phyloP scores from a whole-genome alignment of 768 basidiomycete genomes.

The Candolleomyces eurysporus region DNA sequence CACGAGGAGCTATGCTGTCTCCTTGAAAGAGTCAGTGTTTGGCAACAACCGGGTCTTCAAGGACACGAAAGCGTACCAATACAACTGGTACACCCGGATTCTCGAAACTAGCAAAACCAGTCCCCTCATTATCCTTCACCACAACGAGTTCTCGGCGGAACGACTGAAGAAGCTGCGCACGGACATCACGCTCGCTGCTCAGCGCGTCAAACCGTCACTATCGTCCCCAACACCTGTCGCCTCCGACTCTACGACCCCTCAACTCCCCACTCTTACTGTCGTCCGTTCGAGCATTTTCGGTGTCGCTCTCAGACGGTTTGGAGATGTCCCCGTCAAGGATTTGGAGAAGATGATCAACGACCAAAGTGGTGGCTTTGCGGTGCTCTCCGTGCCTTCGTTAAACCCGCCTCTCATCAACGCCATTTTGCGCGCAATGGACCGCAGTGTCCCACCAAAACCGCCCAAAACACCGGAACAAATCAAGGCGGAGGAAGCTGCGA shows the following conservation, averaged over 20 bases:
- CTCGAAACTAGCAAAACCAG: slow-evolving; percentile 53
- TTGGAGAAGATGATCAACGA: slow-evolving; percentile 54
- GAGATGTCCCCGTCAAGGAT: slow-evolving; percentile 45
- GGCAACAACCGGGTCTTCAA: slow-evolving; percentile 68
- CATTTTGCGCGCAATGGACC: slow-evolving; percentile 65
- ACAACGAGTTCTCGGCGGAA: slow-evolving; percentile 69
- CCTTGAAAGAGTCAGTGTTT: slow-evolving; percentile 49
- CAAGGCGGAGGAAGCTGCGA: slow-evolving; percentile 45
- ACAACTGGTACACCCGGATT: slow-evolving; percentile 74
- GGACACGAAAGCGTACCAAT: slow-evolving; percentile 79
- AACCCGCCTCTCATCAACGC: slow-evolving; percentile 71
- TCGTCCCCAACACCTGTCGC: slow-evolving; percentile 9
- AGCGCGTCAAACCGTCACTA: slow-evolving; percentile 36
- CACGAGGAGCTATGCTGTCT: slow-evolving; percentile 50
- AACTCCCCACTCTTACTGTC: slow-evolving; percentile 56
- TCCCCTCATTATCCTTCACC: slow-evolving; percentile 77
- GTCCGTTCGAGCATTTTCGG: slow-evolving; percentile 80
- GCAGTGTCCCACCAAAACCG: slow-evolving; percentile 59
- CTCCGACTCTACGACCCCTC: slow-evolving; percentile 24
- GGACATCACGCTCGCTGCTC: slow-evolving; percentile 60
- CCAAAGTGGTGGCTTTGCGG: slow-evolving; percentile 59
- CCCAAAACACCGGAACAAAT: slow-evolving; percentile 52
- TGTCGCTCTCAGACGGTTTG: slow-evolving; percentile 65
- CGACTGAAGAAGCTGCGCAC: slow-evolving; percentile 66
- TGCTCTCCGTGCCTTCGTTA: slow-evolving; percentile 62